Percentiles rank a stretch among this genome's conserved stretches.
phyloP scores from a whole-genome alignment of 2,329 filamentous ascomycete genomes.

The Fusarium paranaense region DNA sequence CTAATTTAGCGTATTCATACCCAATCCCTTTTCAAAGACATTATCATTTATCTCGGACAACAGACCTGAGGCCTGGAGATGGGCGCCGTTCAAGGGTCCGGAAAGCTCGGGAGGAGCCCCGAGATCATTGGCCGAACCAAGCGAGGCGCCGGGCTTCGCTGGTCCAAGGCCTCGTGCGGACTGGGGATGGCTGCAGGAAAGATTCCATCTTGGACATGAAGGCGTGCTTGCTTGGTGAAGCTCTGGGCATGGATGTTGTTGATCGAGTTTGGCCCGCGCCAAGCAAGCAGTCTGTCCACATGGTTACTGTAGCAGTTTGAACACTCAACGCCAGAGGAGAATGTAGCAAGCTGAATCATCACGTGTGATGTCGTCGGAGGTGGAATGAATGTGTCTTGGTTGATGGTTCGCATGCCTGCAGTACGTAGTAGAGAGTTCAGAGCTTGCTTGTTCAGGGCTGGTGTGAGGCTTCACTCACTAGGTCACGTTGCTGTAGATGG shows the following conservation, averaged over 20 bases:
- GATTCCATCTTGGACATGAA: neutral
- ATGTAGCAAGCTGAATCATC: neutral
- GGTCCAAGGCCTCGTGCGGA: neutral
- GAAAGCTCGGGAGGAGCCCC: conserved; percentile 26
- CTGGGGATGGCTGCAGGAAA: neutral
- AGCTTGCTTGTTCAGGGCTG: neutral
- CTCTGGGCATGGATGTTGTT: neutral
- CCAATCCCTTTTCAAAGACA: neutral
- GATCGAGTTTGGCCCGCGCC: neutral
- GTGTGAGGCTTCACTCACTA: neutral
- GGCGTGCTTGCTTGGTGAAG: neutral
- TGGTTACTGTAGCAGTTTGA: neutral
- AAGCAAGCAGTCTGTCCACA: neutral
- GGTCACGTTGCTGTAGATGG: neutral
- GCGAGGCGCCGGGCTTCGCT: neutral
- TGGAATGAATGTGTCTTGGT: neutral
- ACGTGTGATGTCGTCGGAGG: neutral
- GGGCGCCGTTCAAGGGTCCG: neutral
- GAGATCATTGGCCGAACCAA: conserved; percentile 11
- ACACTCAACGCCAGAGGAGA: neutral
- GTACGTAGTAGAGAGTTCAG: no score
- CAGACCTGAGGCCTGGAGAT: neutral
- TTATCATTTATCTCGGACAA: neutral
- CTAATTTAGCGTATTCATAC: neutral
- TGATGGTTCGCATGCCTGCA: neutral